Conservation (phyloP, 176 grass and related monocot genomes). For the Zizania latifolia region DNA sequence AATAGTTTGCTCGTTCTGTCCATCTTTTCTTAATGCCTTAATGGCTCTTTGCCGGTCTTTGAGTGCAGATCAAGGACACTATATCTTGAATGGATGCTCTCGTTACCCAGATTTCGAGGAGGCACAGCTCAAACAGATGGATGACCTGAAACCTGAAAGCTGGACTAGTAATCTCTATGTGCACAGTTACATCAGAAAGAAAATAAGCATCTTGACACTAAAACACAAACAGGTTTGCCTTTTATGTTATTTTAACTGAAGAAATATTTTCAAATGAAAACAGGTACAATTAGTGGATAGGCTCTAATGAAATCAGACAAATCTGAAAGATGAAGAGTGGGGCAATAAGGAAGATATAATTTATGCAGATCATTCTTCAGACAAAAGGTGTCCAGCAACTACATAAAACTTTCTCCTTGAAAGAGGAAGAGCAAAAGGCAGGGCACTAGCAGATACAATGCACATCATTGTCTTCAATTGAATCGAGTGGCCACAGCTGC, state of each 20-base stretch:
- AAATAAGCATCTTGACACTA: background rate
- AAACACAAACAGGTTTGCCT: background rate
- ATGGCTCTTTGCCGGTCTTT: background rate
- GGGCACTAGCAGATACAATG: background rate
- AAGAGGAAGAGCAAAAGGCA: conserved; percentile 24
- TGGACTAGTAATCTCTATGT: background rate
- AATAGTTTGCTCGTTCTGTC: background rate
- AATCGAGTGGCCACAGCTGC: conserved; percentile 21
- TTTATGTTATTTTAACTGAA: background rate
- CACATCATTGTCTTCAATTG: conserved; percentile 13
- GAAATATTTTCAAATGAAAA: background rate
- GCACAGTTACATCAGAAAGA: background rate
- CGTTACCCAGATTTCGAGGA: background rate
- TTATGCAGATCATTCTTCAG: background rate
- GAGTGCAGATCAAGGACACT: background rate
- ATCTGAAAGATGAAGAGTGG: background rate
- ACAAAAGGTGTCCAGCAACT: conserved; percentile 1
- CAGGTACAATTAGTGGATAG: background rate
- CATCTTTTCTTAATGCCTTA: background rate
- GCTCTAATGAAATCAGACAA: background rate
- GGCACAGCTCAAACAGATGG: background rate
- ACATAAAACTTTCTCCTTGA: background rate
- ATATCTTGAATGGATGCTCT: background rate
- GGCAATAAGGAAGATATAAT: background rate
- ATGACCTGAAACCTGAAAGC: background rate